Percentiles rank a stretch among this genome's conserved stretches.
phyloP scores from a whole-genome alignment of 441 rosid genomes.

The Gossypium schwendimanii region DNA sequence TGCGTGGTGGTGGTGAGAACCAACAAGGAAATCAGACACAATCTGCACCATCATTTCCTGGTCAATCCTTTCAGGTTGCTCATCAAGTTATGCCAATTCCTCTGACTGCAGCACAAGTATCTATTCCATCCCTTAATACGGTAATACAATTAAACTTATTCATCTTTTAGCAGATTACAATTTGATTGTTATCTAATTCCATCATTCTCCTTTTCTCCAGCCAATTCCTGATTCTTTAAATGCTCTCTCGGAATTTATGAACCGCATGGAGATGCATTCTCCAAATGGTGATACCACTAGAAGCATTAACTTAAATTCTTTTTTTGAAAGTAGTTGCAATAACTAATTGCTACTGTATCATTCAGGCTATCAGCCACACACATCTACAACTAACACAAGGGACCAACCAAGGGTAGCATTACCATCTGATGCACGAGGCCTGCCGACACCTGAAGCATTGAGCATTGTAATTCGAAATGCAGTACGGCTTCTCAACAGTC shows the following conservation, averaged over 20 bases:
- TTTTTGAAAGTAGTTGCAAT: conserved; percentile 14
- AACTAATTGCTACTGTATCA: conserved; percentile 23
- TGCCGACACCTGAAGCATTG: conserved; percentile 67
- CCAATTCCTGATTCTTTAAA: conserved; percentile 78
- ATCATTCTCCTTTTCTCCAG: conserved; percentile 33
- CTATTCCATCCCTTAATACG: conserved; percentile 60
- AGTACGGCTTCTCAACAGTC: conserved; percentile 57
- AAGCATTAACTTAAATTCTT: conserved; percentile 5
- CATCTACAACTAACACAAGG: conserved; percentile 33
- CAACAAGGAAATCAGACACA: conserved; percentile 45
- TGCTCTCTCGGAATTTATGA: conserved; percentile 69
- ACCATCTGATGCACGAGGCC: conserved; percentile 46
- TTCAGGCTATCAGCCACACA: conserved; percentile 50
- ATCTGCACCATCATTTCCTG: conserved; percentile 36
- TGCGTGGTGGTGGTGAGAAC: conserved; percentile 23
- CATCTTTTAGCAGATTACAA: conserved; percentile 1
- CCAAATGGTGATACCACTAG: conserved; percentile 49
- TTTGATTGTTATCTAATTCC: conserved; percentile 9
- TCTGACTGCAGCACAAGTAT: conserved; percentile 42
- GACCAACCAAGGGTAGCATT: conserved; percentile 38
- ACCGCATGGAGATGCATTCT: conserved; percentile 56
- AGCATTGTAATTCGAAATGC: conserved; percentile 54
- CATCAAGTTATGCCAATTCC: conserved; percentile 74
- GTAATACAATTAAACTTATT: conserved; percentile 26
- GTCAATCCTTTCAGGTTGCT: conserved; percentile 42